A percentile compares a stretch with the other conserved stretches of the same genome.
Conservation (phyloP, 2,329 filamentous ascomycete species). For the Pseudonectria foliicola region DNA sequence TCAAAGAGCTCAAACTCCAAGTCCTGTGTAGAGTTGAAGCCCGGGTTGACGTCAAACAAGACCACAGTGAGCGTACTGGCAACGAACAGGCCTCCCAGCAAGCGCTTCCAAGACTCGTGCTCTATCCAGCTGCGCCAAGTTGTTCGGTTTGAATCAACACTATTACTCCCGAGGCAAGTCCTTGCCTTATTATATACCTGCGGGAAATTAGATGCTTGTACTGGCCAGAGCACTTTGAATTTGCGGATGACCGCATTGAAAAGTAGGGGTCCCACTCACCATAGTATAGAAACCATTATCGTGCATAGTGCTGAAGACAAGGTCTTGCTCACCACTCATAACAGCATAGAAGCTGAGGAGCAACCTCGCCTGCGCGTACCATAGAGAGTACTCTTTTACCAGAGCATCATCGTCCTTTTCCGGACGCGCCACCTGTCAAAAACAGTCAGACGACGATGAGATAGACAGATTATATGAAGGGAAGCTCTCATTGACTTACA, state of each 20-base stretch:
- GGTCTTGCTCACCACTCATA: conserved; percentile 6
- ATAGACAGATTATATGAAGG: too few species aligned
- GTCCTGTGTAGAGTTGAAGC: conserved; percentile 8
- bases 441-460: background rate
- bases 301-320: conserved; percentile 3
- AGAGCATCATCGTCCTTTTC: background rate
- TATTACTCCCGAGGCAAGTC: background rate
- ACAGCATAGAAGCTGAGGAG: conserved; percentile 9
- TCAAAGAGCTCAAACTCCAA: conserved; percentile 6
- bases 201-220: background rate
- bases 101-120: conserved; percentile 8
- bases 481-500: background rate
- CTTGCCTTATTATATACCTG: conserved; percentile 3
- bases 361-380: conserved; percentile 6
- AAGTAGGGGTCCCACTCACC: conserved; percentile 1
- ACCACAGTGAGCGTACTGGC: conserved; percentile 8
- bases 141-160: background rate
- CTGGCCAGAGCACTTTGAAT: too few species aligned
- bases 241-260: too few species aligned
- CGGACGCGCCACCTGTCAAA: background rate
- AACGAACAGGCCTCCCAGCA: conserved; percentile 4
- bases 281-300: conserved; percentile 7
- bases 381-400: conserved; percentile 5
- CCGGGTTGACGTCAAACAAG: conserved; percentile 8
- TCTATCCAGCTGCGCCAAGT: conserved; percentile 8